phyloP scores from a whole-genome alignment of 208 protist genomes.

The Acanthamoeba healyi region DNA sequence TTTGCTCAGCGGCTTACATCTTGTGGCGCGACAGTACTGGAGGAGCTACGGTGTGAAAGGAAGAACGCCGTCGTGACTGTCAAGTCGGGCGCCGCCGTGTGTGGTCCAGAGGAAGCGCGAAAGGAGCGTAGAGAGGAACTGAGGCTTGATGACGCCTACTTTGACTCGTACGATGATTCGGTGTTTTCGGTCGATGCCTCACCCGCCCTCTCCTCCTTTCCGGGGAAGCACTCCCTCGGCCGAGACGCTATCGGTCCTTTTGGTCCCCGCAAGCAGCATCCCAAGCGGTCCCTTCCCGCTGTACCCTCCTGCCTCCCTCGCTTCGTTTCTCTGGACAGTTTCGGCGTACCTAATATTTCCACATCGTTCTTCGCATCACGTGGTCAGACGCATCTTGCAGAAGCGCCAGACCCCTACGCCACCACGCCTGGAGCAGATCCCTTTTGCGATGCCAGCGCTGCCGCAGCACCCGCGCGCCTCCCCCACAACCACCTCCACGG shows the following conservation, averaged over 20 bases:
- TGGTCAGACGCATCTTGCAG: too few species aligned
- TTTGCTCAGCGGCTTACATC: neutral
- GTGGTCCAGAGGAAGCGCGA: neutral
- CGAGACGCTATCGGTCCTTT: neutral
- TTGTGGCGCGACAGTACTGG: neutral
- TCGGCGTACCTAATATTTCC: too few species aligned
- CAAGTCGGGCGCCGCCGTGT: neutral
- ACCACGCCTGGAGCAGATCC: neutral
- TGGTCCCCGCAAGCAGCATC: neutral
- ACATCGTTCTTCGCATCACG: too few species aligned
- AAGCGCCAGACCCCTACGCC: neutral
- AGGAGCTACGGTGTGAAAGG: neutral
- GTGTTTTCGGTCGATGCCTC: conserved; percentile 32
- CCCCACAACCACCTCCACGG: too few species aligned
- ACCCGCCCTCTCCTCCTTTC: neutral
- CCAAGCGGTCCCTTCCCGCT: too few species aligned
- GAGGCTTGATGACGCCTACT: neutral
- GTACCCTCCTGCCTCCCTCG: too few species aligned
- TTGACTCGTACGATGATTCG: conserved; percentile 42
- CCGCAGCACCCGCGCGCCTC: too few species aligned
- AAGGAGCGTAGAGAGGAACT: neutral
- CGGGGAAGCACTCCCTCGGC: neutral
- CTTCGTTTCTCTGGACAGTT: too few species aligned
- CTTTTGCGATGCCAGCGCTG: neutral
- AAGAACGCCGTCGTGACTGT: neutral